Conservation (phyloP, 2,329 filamentous ascomycete species). For the Lachnellula subtilissima region DNA sequence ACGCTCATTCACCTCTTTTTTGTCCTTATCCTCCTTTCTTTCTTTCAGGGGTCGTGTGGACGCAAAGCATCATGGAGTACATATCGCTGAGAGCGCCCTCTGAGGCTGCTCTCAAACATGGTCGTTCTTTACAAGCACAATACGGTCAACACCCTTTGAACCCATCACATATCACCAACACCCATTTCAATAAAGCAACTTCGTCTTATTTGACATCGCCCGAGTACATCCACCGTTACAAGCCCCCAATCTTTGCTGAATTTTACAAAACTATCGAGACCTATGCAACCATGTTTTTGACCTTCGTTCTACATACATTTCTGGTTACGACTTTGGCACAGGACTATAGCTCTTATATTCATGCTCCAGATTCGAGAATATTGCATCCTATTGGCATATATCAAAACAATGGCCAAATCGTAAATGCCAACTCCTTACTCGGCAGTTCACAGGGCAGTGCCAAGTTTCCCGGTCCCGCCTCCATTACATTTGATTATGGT, state of each 20-base stretch:
- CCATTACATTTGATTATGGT: slow-evolving; percentile 36
- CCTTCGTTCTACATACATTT: not conserved
- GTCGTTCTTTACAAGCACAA: not conserved
- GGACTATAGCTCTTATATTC: slow-evolving; percentile 23
- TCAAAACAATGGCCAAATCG: slow-evolving; percentile 30
- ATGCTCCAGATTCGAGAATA: slow-evolving; percentile 30
- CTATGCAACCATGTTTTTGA: not conserved
- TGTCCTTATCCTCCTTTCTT: not conserved
- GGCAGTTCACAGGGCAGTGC: slow-evolving; percentile 5
- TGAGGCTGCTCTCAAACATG: not conserved
- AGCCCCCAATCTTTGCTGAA: not conserved
- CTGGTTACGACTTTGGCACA: not conserved
- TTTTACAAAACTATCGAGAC: not conserved
- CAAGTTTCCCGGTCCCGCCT: slow-evolving; percentile 28
- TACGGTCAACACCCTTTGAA: not conserved
- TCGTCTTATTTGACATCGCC: not conserved
- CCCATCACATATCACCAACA: not conserved
- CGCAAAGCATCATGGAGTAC: not conserved
- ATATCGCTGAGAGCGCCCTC: not conserved
- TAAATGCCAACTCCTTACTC: slow-evolving; percentile 18
- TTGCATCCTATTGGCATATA: slow-evolving; percentile 26
- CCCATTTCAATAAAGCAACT: not conserved
- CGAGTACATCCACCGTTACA: not conserved
- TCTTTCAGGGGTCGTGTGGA: no score
- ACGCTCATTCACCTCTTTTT: not conserved